Conservation (phyloP, 306 rosid species). For the Calophaca sinica region DNA sequence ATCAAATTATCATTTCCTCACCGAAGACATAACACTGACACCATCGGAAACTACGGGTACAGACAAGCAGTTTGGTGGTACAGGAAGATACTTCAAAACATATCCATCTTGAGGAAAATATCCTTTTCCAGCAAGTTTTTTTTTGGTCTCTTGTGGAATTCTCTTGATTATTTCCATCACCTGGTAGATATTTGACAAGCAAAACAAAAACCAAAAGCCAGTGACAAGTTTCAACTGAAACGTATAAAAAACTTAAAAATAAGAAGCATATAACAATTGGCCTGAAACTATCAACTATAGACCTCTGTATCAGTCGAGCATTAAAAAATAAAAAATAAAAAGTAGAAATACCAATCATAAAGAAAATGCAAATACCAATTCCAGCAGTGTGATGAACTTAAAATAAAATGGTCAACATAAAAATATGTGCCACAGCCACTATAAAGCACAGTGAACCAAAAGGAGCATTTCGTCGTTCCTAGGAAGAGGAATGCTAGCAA, state of each 20-base stretch:
- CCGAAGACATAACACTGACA: conserved; percentile 83
- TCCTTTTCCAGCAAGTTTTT: conserved; percentile 75
- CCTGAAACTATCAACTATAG: conserved; percentile 5
- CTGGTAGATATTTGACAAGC: conserved; percentile 53
- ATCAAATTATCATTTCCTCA: conserved; percentile 53
- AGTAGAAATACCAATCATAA: conserved; percentile 20
- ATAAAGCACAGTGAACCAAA: conserved; percentile 32
- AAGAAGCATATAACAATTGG: neutral
- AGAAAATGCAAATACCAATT: conserved; percentile 30
- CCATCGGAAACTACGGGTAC: conserved; percentile 98
- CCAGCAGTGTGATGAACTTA: conserved; percentile 3
- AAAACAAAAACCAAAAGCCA: conserved; percentile 35
- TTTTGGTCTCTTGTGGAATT: conserved; percentile 70
- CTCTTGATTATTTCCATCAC: conserved; percentile 76
- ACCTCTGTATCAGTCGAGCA: conserved; percentile 18
- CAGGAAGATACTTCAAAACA: conserved; percentile 73
- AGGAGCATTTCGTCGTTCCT: neutral
- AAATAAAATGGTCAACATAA: neutral
- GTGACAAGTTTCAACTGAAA: conserved; percentile 15
- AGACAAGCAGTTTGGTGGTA: conserved; percentile 92
- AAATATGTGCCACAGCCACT: conserved; percentile 30
- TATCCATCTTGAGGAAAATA: conserved; percentile 95
- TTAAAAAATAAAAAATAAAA: neutral
- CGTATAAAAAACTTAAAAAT: neutral
- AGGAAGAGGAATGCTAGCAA: neutral